Percentiles rank a stretch among this genome's conserved stretches.
phyloP scores from a whole-genome alignment of 176 grass and related monocot genomes.

The Puya raimondii region DNA sequence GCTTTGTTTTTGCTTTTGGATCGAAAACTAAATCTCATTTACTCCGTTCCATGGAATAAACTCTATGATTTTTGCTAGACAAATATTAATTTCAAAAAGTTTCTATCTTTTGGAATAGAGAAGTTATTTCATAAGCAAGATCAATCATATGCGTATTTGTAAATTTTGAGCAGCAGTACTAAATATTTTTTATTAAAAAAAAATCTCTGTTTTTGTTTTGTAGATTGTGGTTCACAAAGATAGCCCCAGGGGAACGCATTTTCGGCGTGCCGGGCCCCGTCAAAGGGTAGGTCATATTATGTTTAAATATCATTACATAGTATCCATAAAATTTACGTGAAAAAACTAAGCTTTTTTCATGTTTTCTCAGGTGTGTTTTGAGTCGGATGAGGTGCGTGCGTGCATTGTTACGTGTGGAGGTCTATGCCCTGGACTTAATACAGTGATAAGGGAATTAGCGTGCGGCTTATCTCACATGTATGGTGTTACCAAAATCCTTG shows the following conservation, averaged over 20 bases:
- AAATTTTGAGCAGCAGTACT: too few relatives aligned
- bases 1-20: too few relatives aligned
- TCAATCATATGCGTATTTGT: too few relatives aligned
- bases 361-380: slow-evolving; percentile 47
- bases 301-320: not conserved
- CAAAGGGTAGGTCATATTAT: slow-evolving; percentile 29
- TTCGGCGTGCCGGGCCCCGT: slow-evolving; percentile 73
- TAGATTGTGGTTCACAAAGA: slow-evolving; percentile 67
- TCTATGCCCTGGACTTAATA: slow-evolving; percentile 78
- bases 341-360: not conserved
- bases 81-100: too few relatives aligned
- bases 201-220: not conserved
- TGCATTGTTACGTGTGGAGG: slow-evolving; percentile 91
- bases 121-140: too few relatives aligned
- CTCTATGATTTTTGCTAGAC: too few relatives aligned
- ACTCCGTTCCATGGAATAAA: too few relatives aligned
- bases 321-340: not conserved
- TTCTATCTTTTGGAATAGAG: too few relatives aligned
- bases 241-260: slow-evolving; percentile 60
- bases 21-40: too few relatives aligned
- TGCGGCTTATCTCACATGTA: slow-evolving; percentile 77
- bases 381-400: slow-evolving; percentile 58
- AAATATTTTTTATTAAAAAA: not conserved
- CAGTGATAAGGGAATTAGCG: slow-evolving; percentile 66
- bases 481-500: slow-evolving; percentile 50